Evolutionary conservation across 176 grass and related monocot genomes (phyloP).

Genomic region (Poa pratensis): DNA sequence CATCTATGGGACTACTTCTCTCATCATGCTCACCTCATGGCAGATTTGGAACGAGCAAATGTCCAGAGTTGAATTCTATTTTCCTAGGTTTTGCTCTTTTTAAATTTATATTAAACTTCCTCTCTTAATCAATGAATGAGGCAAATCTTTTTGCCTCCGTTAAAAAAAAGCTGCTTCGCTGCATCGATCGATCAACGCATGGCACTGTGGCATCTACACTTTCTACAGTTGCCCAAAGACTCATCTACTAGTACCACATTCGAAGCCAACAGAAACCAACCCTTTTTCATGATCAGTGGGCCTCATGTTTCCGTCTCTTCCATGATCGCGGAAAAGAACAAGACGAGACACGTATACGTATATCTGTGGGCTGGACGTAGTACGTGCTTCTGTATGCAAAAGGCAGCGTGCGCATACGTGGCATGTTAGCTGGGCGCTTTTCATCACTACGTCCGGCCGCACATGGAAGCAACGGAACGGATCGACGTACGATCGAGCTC

Average conservation of each 20-base stretch:
- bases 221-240: too few relatives aligned
- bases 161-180: too few relatives aligned
- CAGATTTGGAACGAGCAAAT: too few relatives aligned
- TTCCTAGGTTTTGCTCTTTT: too few relatives aligned
- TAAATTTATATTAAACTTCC: too few relatives aligned
- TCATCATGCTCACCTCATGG: too few relatives aligned
- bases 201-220: neutral
- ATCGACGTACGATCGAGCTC: neutral
- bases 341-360: slow-evolving; percentile 8
- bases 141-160: too few relatives aligned
- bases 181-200: neutral
- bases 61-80: too few relatives aligned
- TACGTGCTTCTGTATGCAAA: neutral
- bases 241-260: neutral
- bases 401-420: neutral
- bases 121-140: too few relatives aligned
- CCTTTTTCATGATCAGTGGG: slow-evolving; percentile 4
- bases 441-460: slow-evolving; percentile 33
- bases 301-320: slow-evolving; percentile 4
- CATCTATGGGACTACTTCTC: too few relatives aligned
- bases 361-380: neutral
- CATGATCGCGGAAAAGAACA: neutral
- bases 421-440: slow-evolving; percentile 38
- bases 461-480: slow-evolving; percentile 21
- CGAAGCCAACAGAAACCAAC: neutral